phyloP scores from a whole-genome alignment of 2,329 filamentous ascomycete species.

The Clonostachys solani region DNA sequence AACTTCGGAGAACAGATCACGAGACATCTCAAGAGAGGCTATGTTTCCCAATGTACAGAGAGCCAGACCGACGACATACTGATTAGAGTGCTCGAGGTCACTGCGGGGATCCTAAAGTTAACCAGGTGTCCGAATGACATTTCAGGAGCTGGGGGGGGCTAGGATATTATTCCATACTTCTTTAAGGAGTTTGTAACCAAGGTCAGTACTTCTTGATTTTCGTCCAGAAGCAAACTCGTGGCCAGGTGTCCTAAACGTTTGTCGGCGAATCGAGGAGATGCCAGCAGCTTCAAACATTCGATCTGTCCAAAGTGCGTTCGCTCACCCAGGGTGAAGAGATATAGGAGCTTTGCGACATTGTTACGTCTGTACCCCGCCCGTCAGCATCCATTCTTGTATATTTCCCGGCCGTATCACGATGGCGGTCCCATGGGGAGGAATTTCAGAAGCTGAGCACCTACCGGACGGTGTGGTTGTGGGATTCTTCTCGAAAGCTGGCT shows the following conservation, averaged over 20 bases:
- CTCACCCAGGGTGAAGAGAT: slow-evolving; percentile 96
- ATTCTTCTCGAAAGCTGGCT: slow-evolving; percentile 97
- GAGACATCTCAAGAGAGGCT: slow-evolving; percentile 95
- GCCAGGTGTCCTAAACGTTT: slow-evolving; percentile 94
- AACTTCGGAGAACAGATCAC: slow-evolving; percentile 94
- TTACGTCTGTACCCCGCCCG: slow-evolving; percentile 64
- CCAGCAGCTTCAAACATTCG: slow-evolving; percentile 95
- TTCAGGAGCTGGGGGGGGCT: neutral
- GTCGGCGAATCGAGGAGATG: slow-evolving; percentile 95
- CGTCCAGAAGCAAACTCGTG: slow-evolving; percentile 91
- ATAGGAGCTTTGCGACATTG: slow-evolving; percentile 97
- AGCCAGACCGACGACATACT: slow-evolving; percentile 95
- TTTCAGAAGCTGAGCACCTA: slow-evolving; percentile 37
- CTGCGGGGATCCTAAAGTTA: slow-evolving; percentile 35
- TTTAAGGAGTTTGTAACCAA: slow-evolving; percentile 96
- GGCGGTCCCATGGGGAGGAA: too few species aligned
- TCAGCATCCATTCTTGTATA: neutral
- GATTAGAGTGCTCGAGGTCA: slow-evolving; percentile 94
- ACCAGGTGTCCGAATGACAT: too few species aligned
- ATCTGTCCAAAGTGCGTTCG: slow-evolving; percentile 99
- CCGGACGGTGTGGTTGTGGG: slow-evolving; percentile 86
- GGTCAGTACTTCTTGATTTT: slow-evolving; percentile 97
- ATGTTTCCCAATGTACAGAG: slow-evolving; percentile 97
- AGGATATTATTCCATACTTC: slow-evolving; percentile 58
- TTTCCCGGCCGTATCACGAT: neutral